Base-by-base conservation (phyloP, 768 basidiomycete species). In the Podaxis sp. region DNA sequence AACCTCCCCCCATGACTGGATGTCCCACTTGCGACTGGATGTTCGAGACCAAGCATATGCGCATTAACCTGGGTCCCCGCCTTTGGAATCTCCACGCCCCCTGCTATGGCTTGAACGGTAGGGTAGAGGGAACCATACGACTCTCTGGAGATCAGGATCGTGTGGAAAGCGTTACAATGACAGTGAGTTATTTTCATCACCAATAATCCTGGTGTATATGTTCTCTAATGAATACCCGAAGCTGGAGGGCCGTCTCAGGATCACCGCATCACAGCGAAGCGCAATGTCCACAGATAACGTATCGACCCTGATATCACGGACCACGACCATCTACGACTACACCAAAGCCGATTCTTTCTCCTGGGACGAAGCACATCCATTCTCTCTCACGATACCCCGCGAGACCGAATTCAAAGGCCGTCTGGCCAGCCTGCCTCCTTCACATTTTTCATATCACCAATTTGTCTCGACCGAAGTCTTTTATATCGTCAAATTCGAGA, bases 51-150 rank as follows among this genome's bases (percentile, higher is more conserved):
- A 74, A 80, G 51, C 71, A 75, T 62, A 72, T 81, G 64, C 71
- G 70, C 29, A 67, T 81, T 29, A 77, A 77, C 66, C 68, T 82
- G 25, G 78, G 80, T 12, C 71, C 71, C 29, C 75, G 76, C 47
- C 69, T 73, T 17, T 79, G 76, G 75, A 74, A 73, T 15, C 68
- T 77, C 3, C 65, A 68, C 50, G 67, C 73, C 24, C 80, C 82
- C 9, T 72, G 73, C 17, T 83, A 81, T 66, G 82, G 82, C 24
- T 66, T 73, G 40, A 72, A 77, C 27, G 78, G 75, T 8, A 67
- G 68, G 17, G 73, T 82, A n/a, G 74, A 79, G 38, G 82, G 81
- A 17, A 63, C 70, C 25, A 63, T 82, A 3, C 67, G 64, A 22
- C 72, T 82, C 57, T 69, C 64, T 19, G 72, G 73, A 46, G 69